Base-by-base conservation (phyloP, 495 filamentous ascomycete species). In the Endocarpon pusillum region DNA sequence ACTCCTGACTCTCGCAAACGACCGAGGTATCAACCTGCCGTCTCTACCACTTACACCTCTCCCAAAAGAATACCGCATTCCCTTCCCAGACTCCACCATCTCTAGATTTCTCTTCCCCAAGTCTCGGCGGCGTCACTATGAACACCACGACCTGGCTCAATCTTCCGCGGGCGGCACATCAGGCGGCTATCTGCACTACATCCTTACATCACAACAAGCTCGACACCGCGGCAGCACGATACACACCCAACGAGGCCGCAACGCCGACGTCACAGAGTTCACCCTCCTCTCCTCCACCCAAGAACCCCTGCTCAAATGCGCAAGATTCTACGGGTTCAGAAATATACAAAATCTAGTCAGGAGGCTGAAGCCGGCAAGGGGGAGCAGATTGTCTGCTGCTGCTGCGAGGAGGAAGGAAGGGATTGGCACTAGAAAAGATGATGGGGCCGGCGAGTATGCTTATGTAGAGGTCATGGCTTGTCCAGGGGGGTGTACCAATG, bases 391-490 rank as follows among this genome's bases (percentile, higher is more conserved):
- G 58, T 81, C 84, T 1, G 82, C 83, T 8, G 77, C 69, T 5
- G 78, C 63, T 39, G 51, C 53, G 7, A 48, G 38, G 11, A n/a
- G n/a, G n/a, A n/a, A n/a, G n/a, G n/a, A n/a, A n/a, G n/a, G n/a
- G n/a, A n/a, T n/a, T n/a, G 55, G 55, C 21, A 54, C 63, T 16
- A 9, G 33, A 27, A 43, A 18, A 6, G 35, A 47, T 14, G 12
- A 42, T 18, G 40, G 15, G 52, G 71, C 44, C 59, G 57, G 43
- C 52, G 80, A 89, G 9, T 86, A 81, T 47, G 71, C 73, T 16
- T 96, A 92, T 55, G 81, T 97, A 8, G 89, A 97, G 49, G 91
- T 97, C 21, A 97, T 97, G 89, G 89, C 89, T 19, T 97, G 89
- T 55, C 89, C 89, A 0, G 89, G 91, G 7, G 89, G 89, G 1